These are phyloP conservation scores for Thalassiosira ordinaria DNA, from an alignment of 352 stramenopile genomes.

Conservation along the genomic window DNA sequence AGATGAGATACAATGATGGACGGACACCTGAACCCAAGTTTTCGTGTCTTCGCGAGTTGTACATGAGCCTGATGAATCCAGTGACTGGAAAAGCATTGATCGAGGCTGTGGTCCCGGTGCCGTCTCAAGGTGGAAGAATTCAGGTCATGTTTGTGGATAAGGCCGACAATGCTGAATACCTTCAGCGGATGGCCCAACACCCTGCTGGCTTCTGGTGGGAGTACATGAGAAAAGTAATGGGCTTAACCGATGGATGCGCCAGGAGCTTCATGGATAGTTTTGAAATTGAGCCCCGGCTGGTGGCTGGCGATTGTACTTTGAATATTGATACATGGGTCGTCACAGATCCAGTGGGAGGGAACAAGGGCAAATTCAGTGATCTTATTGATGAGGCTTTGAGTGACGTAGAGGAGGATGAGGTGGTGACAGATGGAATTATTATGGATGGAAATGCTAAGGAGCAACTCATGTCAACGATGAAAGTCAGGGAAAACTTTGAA, in stretches of 20 bases:
- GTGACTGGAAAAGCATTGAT: background rate
- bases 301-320: background rate
- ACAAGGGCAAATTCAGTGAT: background rate
- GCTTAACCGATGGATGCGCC: background rate
- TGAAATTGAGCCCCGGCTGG: background rate
- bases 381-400: background rate
- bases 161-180: background rate
- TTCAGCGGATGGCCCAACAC: background rate
- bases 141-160: background rate
- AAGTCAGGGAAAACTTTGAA: background rate
- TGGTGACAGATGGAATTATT: background rate
- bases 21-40: background rate
- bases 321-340: background rate
- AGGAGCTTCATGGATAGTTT: conserved; percentile 6
- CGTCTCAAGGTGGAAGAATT: background rate
- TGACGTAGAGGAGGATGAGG: background rate
- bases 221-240: background rate
- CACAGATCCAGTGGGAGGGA: background rate
- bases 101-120: background rate
- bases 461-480: background rate
- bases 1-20: background rate
- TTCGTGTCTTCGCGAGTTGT: background rate
- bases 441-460: background rate
- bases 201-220: background rate
- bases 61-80: background rate